Base-by-base conservation (phyloP, 2,329 filamentous ascomycete species). In the Bipolaris bicolor region DNA sequence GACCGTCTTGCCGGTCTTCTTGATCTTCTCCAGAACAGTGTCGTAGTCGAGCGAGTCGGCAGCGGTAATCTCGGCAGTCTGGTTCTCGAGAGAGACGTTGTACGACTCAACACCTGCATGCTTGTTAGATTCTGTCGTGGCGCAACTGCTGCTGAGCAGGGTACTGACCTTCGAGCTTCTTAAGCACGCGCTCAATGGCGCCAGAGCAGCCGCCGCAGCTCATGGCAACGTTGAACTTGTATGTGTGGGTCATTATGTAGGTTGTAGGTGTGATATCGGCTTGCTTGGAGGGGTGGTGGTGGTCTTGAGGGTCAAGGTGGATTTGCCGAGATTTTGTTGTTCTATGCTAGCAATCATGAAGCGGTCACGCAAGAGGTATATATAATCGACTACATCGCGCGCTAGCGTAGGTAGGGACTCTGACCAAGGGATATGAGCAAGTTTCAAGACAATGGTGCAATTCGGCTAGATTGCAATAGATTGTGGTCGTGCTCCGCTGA, bases 141-240 rank as follows among this genome's bases (percentile, higher is more conserved):
- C 31, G 46, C 44, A 15, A 31, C 29, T 39, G 11, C 26, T 37
- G n/a, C 20, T n/a, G 41, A n/a, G 49, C 47, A 33, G 41, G 49
- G 40, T 40, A 78, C 86, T 64, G 75, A 96, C 93, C 92, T 18
- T 96, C 90, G 2, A 96, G 87, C 82, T 92, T 97, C 82, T 91
- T 94, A 64, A 99, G 87, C 44, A 97, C 92, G 50, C 92, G 86
- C 80, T 96, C 90, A 43, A 99, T 85, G 66, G 95, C 95, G 72
- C 93, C 92, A 44, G 93, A 97, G 88, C 95, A 99, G 77, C 95
- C 95, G 76, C 91, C 87, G 82, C 95, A 99, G 84, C 83, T 90
- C 95, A 99, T 99, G 79, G 82, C 84, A 78, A 98, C 87, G 79
- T 93, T 88, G 84, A 98, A 98, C 79, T 95, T 91, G 89, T 98